Base-by-base conservation (phyloP, 305 asterid species). In the Fraxinus albicans region DNA sequence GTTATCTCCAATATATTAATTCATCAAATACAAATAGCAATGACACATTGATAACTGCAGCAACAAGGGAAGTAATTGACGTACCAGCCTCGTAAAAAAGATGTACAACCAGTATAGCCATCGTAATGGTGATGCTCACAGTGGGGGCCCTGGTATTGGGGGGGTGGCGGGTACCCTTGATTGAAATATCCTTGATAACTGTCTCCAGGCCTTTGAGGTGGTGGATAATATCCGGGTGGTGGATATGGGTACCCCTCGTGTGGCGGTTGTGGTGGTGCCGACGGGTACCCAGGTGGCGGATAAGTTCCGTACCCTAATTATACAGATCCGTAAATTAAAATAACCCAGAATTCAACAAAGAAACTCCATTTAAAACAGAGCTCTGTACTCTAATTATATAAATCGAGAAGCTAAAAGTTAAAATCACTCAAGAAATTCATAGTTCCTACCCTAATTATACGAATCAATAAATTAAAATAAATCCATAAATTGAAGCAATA, bases 31-130 rank as follows among this genome's bases (percentile, higher is more conserved):
- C 34, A 29, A 70, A 67, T 67, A 70, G 76, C 42, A 31, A 70
- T 12, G 19, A 31, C 12, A 3, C 42, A 29, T 5, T 70, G 21
- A 31, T 31, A 12, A 31, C 7, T 33, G 21, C 23, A 70, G 10
- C 76, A 31, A 31, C 38, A 70, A 70, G 42, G n/a, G 42, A 70
- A 70, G 76, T 12, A 31, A 70, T 29, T 63, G 35, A 70, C 76
- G 17, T 70, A 70, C 76, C 76, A 70, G 76, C 76, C 76, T 69
- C 76, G 76, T 29, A 70, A 33, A 70, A 70, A 70, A 12, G 76
- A 70, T 12, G 38, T 1, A 70, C 76, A 70, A 25, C 76, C 42
- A 12, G 76, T 31, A 31, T 31, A 1, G 38, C 76, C 42, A 70
- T 70, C 25, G 23, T 70, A 2, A 70, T 70, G 76, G 76, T 70